phyloP scores from a whole-genome alignment of 306 rosid genomes.

The Gastrolobium bilobum region DNA sequence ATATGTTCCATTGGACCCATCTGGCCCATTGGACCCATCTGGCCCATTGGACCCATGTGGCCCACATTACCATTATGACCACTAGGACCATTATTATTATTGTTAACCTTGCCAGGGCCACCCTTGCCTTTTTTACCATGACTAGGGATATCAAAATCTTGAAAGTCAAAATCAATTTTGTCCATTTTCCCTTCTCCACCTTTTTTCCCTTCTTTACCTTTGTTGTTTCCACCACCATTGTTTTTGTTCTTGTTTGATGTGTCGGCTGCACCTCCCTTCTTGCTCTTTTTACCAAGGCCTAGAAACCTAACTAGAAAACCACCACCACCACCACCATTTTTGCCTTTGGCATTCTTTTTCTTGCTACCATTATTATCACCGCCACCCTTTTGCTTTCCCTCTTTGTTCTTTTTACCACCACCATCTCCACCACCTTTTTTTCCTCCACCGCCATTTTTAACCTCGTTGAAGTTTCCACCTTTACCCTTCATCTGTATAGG shows the following conservation, averaged over 20 bases:
- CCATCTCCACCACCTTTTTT: slow-evolving; percentile 43
- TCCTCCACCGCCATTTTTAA: slow-evolving; percentile 63
- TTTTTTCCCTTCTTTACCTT: slow-evolving; percentile 63
- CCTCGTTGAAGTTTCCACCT: slow-evolving; percentile 59
- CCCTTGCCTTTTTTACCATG: slow-evolving; percentile 67
- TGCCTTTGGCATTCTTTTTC: slow-evolving; percentile 53
- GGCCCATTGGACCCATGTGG: slow-evolving; percentile 58
- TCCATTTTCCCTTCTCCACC: slow-evolving; percentile 48
- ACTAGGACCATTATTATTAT: slow-evolving; percentile 46
- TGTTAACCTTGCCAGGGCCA: slow-evolving; percentile 18
- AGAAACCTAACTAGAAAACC: slow-evolving; percentile 60
- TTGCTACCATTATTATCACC: slow-evolving; percentile 45
- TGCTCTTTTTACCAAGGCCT: slow-evolving; percentile 70
- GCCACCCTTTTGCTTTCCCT: slow-evolving; percentile 56
- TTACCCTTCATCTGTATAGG: slow-evolving; percentile 67
- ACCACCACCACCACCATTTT: slow-evolving; percentile 55
- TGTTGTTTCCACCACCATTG: slow-evolving; percentile 56
- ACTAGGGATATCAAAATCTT: slow-evolving; percentile 61
- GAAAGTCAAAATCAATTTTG: slow-evolving; percentile 57
- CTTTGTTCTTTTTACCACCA: slow-evolving; percentile 53
- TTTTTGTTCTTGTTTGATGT: slow-evolving; percentile 49
- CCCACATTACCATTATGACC: slow-evolving; percentile 51
- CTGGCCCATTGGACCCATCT: slow-evolving; percentile 50
- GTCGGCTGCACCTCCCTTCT: slow-evolving; percentile 54
- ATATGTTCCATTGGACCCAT: slow-evolving; percentile 63